Conservation (phyloP, 192 early-diverging fungal genomes). For the Pecoramyces ruminantium region DNA sequence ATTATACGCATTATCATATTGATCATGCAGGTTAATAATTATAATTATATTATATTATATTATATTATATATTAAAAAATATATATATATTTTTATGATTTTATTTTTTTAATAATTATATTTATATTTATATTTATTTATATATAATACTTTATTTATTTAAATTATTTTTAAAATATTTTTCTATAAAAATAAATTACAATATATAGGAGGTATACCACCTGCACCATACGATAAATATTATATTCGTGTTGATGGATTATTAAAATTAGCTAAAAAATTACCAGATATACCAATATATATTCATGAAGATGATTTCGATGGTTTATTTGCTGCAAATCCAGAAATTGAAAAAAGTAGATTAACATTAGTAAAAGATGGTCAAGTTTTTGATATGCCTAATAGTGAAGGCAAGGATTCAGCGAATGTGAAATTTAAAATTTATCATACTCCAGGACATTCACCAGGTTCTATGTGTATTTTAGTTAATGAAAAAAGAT, state of each 20-base stretch:
- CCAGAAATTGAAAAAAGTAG: background rate
- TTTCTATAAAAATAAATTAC: no score
- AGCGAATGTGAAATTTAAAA: constrained; percentile 23
- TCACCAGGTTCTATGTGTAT: constrained; percentile 74
- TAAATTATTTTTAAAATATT: no score
- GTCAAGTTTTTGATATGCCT: background rate
- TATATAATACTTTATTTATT: no score
- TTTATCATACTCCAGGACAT: constrained; percentile 88
- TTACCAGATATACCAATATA: background rate
- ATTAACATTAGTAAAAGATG: background rate
- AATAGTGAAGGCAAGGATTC: background rate
- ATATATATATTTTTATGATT: no score
- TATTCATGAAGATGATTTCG: background rate
- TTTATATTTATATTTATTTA: no score
- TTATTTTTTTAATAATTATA: no score
- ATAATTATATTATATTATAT: no score
- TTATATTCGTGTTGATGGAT: background rate
- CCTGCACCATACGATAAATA: background rate
- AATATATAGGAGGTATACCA: background rate
- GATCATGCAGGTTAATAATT: background rate
- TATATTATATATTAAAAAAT: no score
- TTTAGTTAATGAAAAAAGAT: constrained; percentile 48
- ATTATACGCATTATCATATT: constrained; percentile 47
- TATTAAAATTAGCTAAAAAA: background rate
- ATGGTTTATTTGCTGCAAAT: background rate